These are phyloP conservation scores for Penstemon davidsonii DNA, from an alignment of 257 asterid genomes.

Conservation along the genomic window DNA sequence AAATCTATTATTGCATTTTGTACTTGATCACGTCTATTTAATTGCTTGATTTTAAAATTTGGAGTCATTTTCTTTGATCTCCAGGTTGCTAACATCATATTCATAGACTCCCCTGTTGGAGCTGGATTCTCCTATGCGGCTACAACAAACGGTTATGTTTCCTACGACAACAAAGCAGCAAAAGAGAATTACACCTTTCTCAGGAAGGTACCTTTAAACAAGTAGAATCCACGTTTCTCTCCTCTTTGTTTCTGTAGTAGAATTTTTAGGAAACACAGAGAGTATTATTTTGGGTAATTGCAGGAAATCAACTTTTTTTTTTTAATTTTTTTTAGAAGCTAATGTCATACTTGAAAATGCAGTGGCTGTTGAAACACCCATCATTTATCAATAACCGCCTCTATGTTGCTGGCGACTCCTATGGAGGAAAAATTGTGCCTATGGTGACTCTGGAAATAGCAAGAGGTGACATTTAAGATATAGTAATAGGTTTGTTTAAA, in stretches of 20 bases:
- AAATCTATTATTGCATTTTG: neutral
- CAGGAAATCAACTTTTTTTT: no score
- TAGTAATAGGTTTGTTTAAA: neutral
- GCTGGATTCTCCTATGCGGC: slow-evolving; percentile 51
- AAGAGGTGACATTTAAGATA: slow-evolving; percentile 30
- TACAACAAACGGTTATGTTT: slow-evolving; percentile 24
- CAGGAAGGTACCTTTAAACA: slow-evolving; percentile 33
- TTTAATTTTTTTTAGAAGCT: no score
- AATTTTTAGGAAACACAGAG: neutral
- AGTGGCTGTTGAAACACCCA: slow-evolving; percentile 61
- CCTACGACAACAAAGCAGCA: slow-evolving; percentile 34
- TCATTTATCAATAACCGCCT: slow-evolving; percentile 39
- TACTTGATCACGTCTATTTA: neutral
- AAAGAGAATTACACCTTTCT: slow-evolving; percentile 15
- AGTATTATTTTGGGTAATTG: no score
- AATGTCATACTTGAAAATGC: slow-evolving; percentile 11
- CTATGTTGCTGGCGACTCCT: slow-evolving; percentile 56
- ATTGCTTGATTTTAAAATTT: neutral
- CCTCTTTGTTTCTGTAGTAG: neutral
- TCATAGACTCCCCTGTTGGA: slow-evolving; percentile 51
- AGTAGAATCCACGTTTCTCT: neutral
- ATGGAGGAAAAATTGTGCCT: slow-evolving; percentile 49
- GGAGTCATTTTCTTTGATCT: neutral
- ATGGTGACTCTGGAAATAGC: slow-evolving; percentile 44
- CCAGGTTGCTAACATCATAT: slow-evolving; percentile 48